Base-by-base conservation (phyloP, 805 yeast genomes). In the Metschnikowia henanensis region DNA sequence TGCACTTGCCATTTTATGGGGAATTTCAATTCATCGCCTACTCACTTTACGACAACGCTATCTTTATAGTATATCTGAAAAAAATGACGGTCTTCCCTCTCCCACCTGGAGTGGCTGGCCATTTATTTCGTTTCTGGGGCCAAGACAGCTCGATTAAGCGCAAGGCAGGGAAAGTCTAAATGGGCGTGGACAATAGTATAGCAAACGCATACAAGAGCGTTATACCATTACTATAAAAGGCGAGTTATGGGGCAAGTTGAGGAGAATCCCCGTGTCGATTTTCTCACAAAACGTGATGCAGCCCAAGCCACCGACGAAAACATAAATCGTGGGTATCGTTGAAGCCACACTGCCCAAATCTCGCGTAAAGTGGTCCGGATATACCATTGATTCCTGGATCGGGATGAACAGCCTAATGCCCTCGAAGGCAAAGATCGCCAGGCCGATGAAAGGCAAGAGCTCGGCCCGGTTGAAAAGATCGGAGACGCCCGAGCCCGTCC, bases 351-450 rank as follows among this genome's bases (percentile, higher is more conserved):
- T 60, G 13, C 72, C 71, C 39, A 87, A 63, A 1, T 86, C 87
- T 43, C 70, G 59, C 15, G 92, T 90, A 58, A 84, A 87, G 49
- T 84, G 76, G 48, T 81, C 80, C 1, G 94, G 94, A 52, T 83
- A 66, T 38, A 72, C 76, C 94, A 87, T 87, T 1, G 94, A 83
- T 53, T 86, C 87, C 56, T 86, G 89, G 41, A 87, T 83, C 0
- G 95, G 95, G 19, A 87, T 83, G 38, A 87, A 83, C 35, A 87
- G 68, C 0, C 95, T 94, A 45, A 87, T 85, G 1, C 95, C 95
- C 65, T 87, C 95, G 58, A 85, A 87, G n/a, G 94, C 89, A 68
- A 87, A 87, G 23, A 87, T 86, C 2, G 92, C 91, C 6, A 87
- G 87, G 7, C 95, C 95, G 39, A 86, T 81, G 57, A 86, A 86